A percentile compares a stretch with the other conserved stretches of the same genome.
phyloP scores from a whole-genome alignment of 352 stramenopile species.

The Phytophthora colocasiae region DNA sequence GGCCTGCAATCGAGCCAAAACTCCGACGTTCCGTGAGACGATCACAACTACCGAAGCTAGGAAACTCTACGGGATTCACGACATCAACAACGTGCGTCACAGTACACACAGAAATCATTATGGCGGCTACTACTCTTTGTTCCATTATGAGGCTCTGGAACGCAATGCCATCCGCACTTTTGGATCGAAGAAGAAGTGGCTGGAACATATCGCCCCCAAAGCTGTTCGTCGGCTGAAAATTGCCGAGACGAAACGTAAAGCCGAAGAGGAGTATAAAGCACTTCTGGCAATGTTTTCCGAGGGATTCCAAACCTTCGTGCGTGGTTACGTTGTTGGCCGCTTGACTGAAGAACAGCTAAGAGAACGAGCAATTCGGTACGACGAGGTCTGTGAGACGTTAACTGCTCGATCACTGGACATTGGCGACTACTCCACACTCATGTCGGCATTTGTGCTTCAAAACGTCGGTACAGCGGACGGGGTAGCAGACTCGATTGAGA shows the following conservation, averaged over 20 bases:
- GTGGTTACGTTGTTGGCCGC: no score
- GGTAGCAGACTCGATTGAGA: background rate
- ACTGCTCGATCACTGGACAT: background rate
- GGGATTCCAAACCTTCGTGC: background rate
- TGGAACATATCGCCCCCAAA: background rate
- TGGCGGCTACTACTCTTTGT: background rate
- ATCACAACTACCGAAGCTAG: background rate
- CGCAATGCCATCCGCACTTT: background rate
- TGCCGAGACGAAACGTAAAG: background rate
- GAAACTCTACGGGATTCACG: background rate
- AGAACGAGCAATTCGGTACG: background rate
- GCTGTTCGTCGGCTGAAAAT: background rate
- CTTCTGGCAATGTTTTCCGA: background rate
- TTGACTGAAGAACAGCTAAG: background rate
- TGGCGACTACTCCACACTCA: background rate
- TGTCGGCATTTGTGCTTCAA: background rate
- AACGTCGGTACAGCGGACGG: background rate
- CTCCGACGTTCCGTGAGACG: background rate
- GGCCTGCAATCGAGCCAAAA: background rate
- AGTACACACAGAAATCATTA: background rate
- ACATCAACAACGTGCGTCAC: background rate
- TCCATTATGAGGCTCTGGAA: background rate
- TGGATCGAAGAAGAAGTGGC: background rate
- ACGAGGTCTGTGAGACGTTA: background rate
- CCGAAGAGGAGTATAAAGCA: background rate